phyloP scores from a whole-genome alignment of 176 grass and related monocot species.

The Saccharum spontaneum region DNA sequence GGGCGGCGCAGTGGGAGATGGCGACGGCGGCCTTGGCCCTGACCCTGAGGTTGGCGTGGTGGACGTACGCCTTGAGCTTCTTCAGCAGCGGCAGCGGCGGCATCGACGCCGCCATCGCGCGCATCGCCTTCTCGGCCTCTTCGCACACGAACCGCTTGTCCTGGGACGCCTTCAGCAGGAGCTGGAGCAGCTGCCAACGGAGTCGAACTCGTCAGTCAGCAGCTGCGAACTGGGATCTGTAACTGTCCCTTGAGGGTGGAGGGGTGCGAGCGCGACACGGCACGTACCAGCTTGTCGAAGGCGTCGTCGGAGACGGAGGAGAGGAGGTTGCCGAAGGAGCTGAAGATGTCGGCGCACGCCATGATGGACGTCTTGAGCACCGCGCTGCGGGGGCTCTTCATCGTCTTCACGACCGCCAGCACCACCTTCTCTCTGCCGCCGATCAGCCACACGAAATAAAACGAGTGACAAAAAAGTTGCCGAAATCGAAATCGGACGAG shows the following conservation, averaged over 20 bases:
- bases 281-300: conserved; percentile 77
- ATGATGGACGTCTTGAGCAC: conserved; percentile 90
- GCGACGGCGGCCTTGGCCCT: conserved; percentile 91
- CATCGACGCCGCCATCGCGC: conserved; percentile 73
- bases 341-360: conserved; percentile 79
- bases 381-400: conserved; percentile 96
- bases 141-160: conserved; percentile 96
- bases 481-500: neutral
- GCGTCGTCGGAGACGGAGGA: conserved; percentile 49
- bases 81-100: conserved; percentile 66
- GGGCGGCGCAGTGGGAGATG: conserved; percentile 70
- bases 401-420: conserved; percentile 67
- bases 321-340: conserved; percentile 46
- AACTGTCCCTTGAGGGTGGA: neutral
- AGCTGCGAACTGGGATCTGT: neutral
- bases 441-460: neutral
- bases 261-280: neutral
- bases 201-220: neutral
- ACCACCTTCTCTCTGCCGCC: conserved; percentile 60
- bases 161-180: conserved; percentile 95
- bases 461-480: too few species aligned
- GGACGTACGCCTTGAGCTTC: conserved; percentile 78
- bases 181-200: conserved; percentile 67
- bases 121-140: conserved; percentile 88
- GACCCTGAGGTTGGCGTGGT: conserved; percentile 88